Base-by-base conservation (phyloP, 108 stramenopile species). In the Skeletonema grethae region DNA sequence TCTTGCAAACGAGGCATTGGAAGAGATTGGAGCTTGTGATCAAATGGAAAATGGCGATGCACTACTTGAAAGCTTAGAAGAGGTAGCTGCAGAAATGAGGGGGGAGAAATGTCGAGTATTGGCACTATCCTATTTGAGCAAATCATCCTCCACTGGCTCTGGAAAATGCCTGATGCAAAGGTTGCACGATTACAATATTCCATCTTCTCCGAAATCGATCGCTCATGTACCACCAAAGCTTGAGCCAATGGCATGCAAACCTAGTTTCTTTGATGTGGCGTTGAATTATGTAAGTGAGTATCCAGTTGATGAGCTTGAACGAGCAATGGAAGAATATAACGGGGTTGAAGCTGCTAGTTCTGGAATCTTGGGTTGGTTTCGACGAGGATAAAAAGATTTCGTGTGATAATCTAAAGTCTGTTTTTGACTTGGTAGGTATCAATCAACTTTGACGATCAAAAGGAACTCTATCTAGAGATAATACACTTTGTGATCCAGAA, bases 11-110 rank as follows among this genome's bases (percentile, higher is more conserved):
- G 84, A 88, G 32, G 93, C 93, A 13, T 28, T 70, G 58, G 93
- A 94, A 76, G 93, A 94, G 71, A 87, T 94, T 41, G 86, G 85
- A 18, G 93, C 93, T 11, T 94, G 93, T 77, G 90, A 91, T 57
- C 76, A 82, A 60, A 89, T 88, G 88, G 77, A 87, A 7, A 72
- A 77, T 55, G 70, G 73, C 5, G 86, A 88, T 15, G 66, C 72
- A 22, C 77, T 86, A 46, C 62, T 91, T 65, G 65, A 85, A 16
- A 69, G 73, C n/a, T 72, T 94, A 57, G 83, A 87, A 24, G 63
- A 50, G 12, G 70, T 91, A 5, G 60, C 73, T 9, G 30, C 50
- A 34, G 80, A 79, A 12, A 82, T 85, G 61, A 69, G 63, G 16
- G 73, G 61, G 18, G 81, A 79, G 16, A 82, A 66, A 57, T 72